These are phyloP conservation scores for Cyberlindnera galapagoensis DNA, from an alignment of 805 yeast species.

Conservation along the genomic window DNA sequence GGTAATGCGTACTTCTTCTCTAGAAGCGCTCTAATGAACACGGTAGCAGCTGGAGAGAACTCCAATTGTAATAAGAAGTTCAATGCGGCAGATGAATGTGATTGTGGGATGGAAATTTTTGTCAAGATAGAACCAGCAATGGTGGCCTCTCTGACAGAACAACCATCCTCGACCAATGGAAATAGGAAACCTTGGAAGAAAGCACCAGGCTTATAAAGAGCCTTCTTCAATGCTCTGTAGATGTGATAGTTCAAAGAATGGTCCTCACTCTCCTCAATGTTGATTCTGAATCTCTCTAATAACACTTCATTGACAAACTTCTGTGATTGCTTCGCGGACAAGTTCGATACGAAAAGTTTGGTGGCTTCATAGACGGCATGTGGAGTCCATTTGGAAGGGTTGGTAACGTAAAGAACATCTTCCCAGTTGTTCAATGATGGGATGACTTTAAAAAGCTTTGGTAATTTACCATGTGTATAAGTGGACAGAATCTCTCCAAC, in stretches of 20 bases:
- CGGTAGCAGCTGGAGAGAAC: constrained; percentile 82
- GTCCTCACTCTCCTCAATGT: constrained; percentile 66
- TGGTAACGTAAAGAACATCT: constrained; percentile 86
- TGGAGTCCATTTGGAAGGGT: constrained; percentile 92
- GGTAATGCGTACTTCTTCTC: constrained; percentile 97
- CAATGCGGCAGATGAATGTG: constrained; percentile 94
- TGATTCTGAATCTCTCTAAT: constrained; percentile 63
- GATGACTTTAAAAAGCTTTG: constrained; percentile 91
- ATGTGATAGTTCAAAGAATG: constrained; percentile 86
- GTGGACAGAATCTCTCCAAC: constrained; percentile 83
- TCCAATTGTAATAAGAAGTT: constrained; percentile 77
- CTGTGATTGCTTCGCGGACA: constrained; percentile 84
- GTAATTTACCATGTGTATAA: constrained; percentile 93
- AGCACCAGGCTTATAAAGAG: constrained; percentile 95
- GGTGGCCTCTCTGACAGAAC: constrained; percentile 89
- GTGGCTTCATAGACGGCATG: constrained; percentile 94
- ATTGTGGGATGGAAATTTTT: constrained; percentile 86
- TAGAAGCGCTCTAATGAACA: constrained; percentile 79
- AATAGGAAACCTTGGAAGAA: constrained; percentile 94
- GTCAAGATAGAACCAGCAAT: constrained; percentile 88
- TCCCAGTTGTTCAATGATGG: constrained; percentile 95
- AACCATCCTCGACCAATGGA: constrained; percentile 83
- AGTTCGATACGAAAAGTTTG: constrained; percentile 83
- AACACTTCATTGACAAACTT: constrained; percentile 65
- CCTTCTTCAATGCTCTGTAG: constrained; percentile 85